A percentile compares a stretch with the other conserved stretches of the same genome.
phyloP scores from a whole-genome alignment of 495 filamentous ascomycete species.

The Letharia lupina region DNA sequence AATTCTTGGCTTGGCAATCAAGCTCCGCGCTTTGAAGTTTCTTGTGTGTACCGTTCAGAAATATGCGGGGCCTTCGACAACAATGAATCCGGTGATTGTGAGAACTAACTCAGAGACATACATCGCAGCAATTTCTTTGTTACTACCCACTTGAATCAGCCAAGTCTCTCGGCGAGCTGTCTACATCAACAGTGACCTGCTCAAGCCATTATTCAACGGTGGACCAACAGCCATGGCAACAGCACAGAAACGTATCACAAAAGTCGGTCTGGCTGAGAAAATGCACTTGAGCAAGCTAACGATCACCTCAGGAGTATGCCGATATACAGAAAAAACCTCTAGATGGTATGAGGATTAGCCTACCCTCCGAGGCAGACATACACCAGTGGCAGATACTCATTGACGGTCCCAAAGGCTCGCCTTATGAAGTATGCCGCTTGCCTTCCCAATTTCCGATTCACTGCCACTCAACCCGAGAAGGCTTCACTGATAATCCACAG shows the following conservation, averaged over 20 bases:
- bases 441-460: not conserved
- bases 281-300: constrained; percentile 10
- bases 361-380: constrained; percentile 65
- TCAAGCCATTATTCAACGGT: not conserved
- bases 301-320: constrained; percentile 51
- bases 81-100: not conserved
- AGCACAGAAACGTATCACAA: constrained; percentile 49
- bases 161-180: not conserved
- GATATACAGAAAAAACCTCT: constrained; percentile 60
- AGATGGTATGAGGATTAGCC: constrained; percentile 52
- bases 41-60: not conserved
- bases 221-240: constrained; percentile 7
- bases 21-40: not conserved
- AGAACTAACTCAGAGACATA: not conserved
- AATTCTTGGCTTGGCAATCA: not conserved
- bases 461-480: not conserved
- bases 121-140: not conserved
- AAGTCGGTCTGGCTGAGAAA: constrained; percentile 34
- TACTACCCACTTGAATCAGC: not conserved
- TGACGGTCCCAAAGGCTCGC: constrained; percentile 60
- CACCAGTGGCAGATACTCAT: constrained; percentile 77
- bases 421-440: constrained; percentile 52
- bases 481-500: constrained; percentile 29
- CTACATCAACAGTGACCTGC: not conserved
- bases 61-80: not conserved